Percentiles rank a stretch among this genome's conserved stretches.
phyloP scores from a whole-genome alignment of 192 early-diverging fungal genomes.

The Umbelopsis isabellina region DNA sequence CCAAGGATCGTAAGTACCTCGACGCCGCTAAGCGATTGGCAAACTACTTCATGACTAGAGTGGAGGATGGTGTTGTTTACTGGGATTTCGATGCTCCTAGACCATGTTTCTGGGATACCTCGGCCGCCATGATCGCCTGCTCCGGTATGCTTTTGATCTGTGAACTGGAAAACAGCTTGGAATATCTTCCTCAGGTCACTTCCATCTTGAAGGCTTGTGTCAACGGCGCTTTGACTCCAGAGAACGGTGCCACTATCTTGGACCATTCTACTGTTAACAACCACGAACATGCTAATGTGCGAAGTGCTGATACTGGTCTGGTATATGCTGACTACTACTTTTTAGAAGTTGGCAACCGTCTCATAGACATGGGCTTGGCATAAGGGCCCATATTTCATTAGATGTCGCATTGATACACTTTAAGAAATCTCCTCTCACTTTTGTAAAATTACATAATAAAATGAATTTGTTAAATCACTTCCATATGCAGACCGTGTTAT shows the following conservation, averaged over 20 bases:
- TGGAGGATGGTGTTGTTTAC: constrained; percentile 22
- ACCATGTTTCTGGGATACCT: constrained; percentile 25
- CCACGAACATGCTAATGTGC: constrained; percentile 22
- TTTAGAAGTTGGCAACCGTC: constrained; percentile 26
- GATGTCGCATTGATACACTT: too few relatives aligned
- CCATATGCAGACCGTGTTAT: too few relatives aligned
- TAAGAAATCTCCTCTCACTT: too few relatives aligned
- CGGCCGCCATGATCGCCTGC: constrained; percentile 25
- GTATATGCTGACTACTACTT: constrained; percentile 32
- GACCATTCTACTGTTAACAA: constrained; percentile 27
- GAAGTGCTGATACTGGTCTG: constrained; percentile 23
- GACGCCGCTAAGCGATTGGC: constrained; percentile 17
- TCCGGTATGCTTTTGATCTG: constrained; percentile 25
- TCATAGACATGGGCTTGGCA: constrained; percentile 26
- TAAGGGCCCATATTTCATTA: background rate
- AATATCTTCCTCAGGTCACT: constrained; percentile 15
- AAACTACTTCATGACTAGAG: constrained; percentile 24
- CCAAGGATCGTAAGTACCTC: constrained; percentile 24
- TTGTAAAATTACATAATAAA: too few relatives aligned
- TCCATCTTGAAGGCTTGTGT: background rate
- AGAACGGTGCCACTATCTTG: constrained; percentile 15
- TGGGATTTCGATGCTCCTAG: constrained; percentile 32
- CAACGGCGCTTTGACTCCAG: constrained; percentile 2
- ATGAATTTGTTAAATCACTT: too few relatives aligned
- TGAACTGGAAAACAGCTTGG: background rate